Evolutionary conservation across 2,329 filamentous ascomycete genomes (phyloP).

Genomic region (Cercospora canescens): DNA sequence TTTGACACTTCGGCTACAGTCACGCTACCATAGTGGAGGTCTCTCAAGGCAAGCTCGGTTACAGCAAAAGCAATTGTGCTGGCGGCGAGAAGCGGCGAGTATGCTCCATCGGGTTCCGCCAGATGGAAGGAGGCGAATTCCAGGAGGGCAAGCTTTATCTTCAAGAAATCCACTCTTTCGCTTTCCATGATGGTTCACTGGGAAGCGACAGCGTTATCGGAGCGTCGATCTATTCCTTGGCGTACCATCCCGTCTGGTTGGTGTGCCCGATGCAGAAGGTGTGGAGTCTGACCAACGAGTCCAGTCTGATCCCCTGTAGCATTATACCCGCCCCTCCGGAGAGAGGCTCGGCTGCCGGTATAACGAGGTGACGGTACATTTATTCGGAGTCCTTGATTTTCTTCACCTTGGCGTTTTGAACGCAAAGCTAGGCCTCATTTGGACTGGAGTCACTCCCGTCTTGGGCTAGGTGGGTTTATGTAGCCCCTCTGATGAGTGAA

Average conservation of each 20-base stretch:
- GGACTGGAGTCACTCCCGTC: too few relatives aligned
- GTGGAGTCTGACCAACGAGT: constrained; percentile 1
- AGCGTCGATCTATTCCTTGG: background rate
- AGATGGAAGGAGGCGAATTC: background rate
- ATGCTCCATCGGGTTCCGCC: background rate
- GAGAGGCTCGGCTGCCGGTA: too few relatives aligned
- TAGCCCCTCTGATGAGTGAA: too few relatives aligned
- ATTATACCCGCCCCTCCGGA: too few relatives aligned
- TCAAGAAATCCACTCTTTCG: background rate
- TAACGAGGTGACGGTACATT: too few relatives aligned
- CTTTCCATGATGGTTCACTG: background rate
- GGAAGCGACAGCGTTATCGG: background rate
- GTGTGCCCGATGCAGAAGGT: constrained; percentile 1
- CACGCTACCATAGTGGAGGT: background rate
- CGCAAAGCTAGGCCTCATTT: too few relatives aligned
- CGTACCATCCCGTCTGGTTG: background rate
- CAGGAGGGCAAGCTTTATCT: background rate
- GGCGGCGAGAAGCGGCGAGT: background rate
- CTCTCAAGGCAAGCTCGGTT: background rate
- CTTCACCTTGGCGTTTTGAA: too few relatives aligned
- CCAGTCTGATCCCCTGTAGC: too few relatives aligned
- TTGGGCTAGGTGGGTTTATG: too few relatives aligned
- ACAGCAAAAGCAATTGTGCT: background rate
- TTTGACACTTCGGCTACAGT: background rate
- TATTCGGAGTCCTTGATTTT: too few relatives aligned